Base-by-base conservation (phyloP, 768 basidiomycete species). In the Psilocybe azurescens region DNA sequence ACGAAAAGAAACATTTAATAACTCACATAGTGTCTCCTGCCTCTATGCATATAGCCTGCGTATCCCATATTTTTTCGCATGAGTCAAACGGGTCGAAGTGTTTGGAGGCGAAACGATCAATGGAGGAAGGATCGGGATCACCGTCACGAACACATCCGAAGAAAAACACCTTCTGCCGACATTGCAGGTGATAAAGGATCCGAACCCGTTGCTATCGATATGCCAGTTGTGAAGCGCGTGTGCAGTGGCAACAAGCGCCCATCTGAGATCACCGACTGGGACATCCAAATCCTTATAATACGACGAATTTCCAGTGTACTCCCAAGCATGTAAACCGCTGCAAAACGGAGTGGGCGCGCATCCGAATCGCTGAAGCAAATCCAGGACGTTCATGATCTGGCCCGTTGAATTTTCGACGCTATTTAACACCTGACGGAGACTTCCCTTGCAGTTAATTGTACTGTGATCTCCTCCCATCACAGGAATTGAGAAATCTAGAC, bases 191-290 rank as follows among this genome's bases (percentile, higher is more conserved):
- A 72, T 28, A 13, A 59, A 69, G 0, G 70, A 69, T 0, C 51
- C 58, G 11, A 66, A 56, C 0, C 70, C 67, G 20, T 70, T 57
- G 8, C 60, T 39, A 20, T 70, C 68, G 3, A 70, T 60, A 18
- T 71, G 70, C 24, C 55, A 67, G 13, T 32, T 36, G 32, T 65
- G 62, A 11, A 58, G 51, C 0, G 71, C 65, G 11, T 62, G 53
- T 0, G 32, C 32, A 0, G 64, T 71, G 0, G 61, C 62, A 1
- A 61, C 70, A 3, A 68, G 5, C 0, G 56, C 65, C 70, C 67
- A 72, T 9, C 67, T n/a, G 30, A 67, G 62, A 14, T 68, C 62
- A 1, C 28, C n/a, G 1, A 38, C 47, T 0, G 67, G 68, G 8
- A 59, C n/a, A 3, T 1, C 0, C 1, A 7, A n/a, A 29, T 51